Conservation (phyloP, 2,329 filamentous ascomycete species). For the Aciculosporium take region DNA sequence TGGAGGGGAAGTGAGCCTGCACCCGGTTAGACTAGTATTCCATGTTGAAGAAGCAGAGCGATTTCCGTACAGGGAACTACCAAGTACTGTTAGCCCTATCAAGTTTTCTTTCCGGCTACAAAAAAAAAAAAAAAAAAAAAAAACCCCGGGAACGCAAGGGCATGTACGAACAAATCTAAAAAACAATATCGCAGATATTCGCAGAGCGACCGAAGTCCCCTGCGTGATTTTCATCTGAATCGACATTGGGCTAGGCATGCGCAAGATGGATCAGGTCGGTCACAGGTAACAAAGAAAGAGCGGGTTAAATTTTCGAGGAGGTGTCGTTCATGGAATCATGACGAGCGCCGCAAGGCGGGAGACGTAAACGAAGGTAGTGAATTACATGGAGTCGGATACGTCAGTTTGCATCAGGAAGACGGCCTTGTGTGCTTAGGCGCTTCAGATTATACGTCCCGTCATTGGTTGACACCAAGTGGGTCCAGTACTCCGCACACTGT, state of each 20-base stretch:
- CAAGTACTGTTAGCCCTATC: constrained; percentile 6
- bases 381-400: not conserved
- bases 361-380: not conserved
- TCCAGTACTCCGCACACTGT: no score
- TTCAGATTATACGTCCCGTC: constrained; percentile 1
- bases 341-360: not conserved
- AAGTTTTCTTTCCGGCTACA: no score
- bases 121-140: no score
- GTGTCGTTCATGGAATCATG: not conserved
- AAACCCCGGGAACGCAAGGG: not conserved
- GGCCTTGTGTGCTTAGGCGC: no score
- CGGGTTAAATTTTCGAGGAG: not conserved
- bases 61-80: constrained; percentile 22
- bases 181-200: constrained; percentile 22
- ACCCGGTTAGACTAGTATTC: constrained; percentile 5
- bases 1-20: constrained; percentile 31
- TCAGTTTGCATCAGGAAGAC: not conserved
- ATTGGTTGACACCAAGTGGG: constrained; percentile 2
- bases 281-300: not conserved
- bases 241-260: constrained; percentile 4
- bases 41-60: not conserved
- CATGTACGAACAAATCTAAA: constrained; percentile 21
- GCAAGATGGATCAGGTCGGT: not conserved
- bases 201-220: constrained; percentile 23
- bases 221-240: constrained; percentile 18